Conservation (phyloP, 768 basidiomycete genomes). For the Tricholoma flavovirens region DNA sequence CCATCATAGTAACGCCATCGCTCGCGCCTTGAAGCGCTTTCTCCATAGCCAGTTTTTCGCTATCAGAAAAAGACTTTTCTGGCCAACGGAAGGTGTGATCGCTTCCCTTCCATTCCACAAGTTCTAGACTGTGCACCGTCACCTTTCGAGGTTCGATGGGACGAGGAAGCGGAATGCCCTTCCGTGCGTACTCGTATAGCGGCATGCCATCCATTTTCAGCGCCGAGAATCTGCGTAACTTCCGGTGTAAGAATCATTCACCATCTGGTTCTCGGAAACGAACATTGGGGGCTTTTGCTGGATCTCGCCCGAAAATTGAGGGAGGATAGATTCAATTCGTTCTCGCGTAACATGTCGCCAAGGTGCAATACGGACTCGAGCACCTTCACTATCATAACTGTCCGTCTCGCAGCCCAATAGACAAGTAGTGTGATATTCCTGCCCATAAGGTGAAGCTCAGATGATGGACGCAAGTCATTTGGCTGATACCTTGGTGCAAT, state of each 20-base stretch:
- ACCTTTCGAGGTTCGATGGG: conserved; percentile 87
- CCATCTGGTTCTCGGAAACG: conserved; percentile 10
- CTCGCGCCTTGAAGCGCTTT: conserved; percentile 53
- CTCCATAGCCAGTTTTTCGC: conserved; percentile 66
- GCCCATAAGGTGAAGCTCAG: background rate
- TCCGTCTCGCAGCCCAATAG: conserved; percentile 94
- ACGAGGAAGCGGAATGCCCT: conserved; percentile 85
- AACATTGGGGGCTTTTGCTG: conserved; percentile 91
- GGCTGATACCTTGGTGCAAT: conserved; percentile 74
- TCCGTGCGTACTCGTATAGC: conserved; percentile 91
- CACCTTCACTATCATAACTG: conserved; percentile 88
- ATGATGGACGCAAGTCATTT: conserved; percentile 2
- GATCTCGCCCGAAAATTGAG: conserved; percentile 80
- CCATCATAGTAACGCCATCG: conserved; percentile 31
- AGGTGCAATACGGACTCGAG: conserved; percentile 66
- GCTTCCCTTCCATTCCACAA: conserved; percentile 71
- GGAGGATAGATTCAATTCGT: conserved; percentile 61
- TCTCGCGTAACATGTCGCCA: conserved; percentile 84
- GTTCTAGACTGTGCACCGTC: conserved; percentile 73
- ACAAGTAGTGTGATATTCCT: conserved; percentile 93
- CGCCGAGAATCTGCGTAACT: conserved; percentile 77
- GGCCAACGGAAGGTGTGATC: conserved; percentile 81
- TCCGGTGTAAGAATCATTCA: conserved; percentile 3
- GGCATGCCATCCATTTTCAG: conserved; percentile 98
- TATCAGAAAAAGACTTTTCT: conserved; percentile 55